phyloP scores from a whole-genome alignment of 176 grass and related monocot species.

The Oryza rufipogon region DNA sequence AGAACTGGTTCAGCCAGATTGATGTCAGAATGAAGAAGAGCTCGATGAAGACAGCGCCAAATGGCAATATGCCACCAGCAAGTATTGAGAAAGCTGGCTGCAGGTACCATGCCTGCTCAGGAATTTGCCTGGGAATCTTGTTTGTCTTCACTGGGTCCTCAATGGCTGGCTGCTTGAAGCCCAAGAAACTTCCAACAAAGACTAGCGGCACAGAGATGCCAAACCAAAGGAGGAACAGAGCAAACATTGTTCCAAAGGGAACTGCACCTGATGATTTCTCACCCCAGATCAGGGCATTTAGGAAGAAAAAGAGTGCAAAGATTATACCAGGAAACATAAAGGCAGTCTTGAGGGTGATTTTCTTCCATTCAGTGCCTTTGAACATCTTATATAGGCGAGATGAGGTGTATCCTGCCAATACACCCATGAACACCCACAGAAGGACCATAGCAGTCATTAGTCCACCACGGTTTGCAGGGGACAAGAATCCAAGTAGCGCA shows the following conservation, averaged over 20 bases:
- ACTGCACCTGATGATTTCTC: conserved; percentile 85
- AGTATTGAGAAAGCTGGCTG: conserved; percentile 74
- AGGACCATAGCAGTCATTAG: conserved; percentile 86
- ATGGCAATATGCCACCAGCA: conserved; percentile 72
- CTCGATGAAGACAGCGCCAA: conserved; percentile 80
- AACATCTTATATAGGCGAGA: conserved; percentile 85
- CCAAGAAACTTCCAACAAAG: conserved; percentile 81
- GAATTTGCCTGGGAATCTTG: conserved; percentile 82
- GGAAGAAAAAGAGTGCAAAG: conserved; percentile 69
- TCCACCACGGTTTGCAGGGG: conserved; percentile 72
- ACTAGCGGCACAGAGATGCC: conserved; percentile 77
- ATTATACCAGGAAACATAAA: conserved; percentile 83
- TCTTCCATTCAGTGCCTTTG: conserved; percentile 84
- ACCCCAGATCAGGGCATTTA: conserved; percentile 84
- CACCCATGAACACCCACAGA: conserved; percentile 82
- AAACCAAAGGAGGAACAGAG: conserved; percentile 74
- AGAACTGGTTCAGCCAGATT: conserved; percentile 82
- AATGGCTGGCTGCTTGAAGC: conserved; percentile 74
- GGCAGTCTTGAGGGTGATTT: conserved; percentile 78
- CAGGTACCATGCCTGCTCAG: conserved; percentile 76
- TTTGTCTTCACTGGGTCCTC: conserved; percentile 80
- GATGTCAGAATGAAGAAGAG: conserved; percentile 87
- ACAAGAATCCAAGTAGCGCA: conserved; percentile 76
- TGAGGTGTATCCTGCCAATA: conserved; percentile 73
- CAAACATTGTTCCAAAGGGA: conserved; percentile 87